Evolutionary conservation across 2,329 filamentous ascomycete genomes (phyloP), one percentile per base, ranked within the genome.

Genomic region (Xylariaceae sp.): DNA sequence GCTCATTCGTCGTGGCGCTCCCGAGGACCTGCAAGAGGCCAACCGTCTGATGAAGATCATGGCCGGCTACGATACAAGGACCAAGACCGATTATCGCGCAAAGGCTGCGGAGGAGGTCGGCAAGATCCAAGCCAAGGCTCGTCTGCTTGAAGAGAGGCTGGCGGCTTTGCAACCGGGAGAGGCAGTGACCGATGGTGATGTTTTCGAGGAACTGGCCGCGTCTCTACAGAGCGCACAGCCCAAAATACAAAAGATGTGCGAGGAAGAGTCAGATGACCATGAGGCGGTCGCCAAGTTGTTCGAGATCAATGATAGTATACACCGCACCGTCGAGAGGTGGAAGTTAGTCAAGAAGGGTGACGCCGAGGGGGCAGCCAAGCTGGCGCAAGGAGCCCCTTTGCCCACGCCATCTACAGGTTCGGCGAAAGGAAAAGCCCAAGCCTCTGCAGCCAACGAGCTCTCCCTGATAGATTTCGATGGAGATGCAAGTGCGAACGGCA

Each of bases 161-260:
- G 89, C 93, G 62, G 86, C 85, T 22, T 90, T 95, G 71, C 82
- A 87, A 65, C 81, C 86, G 0, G 93, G 92, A 41, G 93, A 97
- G 63, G 82, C 81, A 52, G 88, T 97, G 73, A 68, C 72, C 17
- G 83, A 86, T 16, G 82, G 82, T 12, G 83, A 87, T 55, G 83
- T 87, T 17, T 87, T 84, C 60, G 81, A 92, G 77, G 94, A 99
- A 76, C 80, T 99, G 48, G 92, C 92, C 5, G 87, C 88, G 58
- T 86, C 94, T 10, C 78, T 99, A 42, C 89, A 90, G 69, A 97
- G 88, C 66, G 94, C 94, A 2, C 94, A 99, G 65, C 94, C 94
- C 9, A 99, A 99, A 75, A 97, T 99, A 59, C 93, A 97, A 69
- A 97, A 90, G 74, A 99, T 99, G 93, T 97, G 93, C 66, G 93